Evolutionary conservation across 106 monocot species (phyloP), one percentile per base, ranked within the genome.

Genomic region (Apostasia ramifera): DNA sequence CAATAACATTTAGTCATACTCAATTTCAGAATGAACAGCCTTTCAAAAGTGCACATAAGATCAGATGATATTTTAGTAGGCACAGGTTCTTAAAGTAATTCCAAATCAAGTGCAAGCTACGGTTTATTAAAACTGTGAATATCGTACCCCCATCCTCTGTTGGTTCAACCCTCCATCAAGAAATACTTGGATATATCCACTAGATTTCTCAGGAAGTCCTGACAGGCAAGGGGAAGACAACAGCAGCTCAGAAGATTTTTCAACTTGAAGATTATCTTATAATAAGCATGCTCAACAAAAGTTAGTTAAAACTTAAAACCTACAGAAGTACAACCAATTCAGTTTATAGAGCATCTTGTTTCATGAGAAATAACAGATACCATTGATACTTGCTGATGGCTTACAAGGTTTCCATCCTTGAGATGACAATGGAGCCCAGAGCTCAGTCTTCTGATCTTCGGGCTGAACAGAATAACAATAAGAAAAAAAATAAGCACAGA

Each of bases 91-190:
- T 38, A 8, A 39, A 6, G 38, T 40, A 59, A 40, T 52, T 10
- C 10, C 40, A 59, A 40, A 38, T 59, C 40, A 61, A 61, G 6
- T 61, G 40, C 40, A 40, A 61, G 41, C 12, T 9, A 61, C 59
- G 40, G n/a, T 5, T 54, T 74, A 43, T 66, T 45, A 44, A 14
- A 15, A 11, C 56, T 40, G 49, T 61, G 69, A 81, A 69, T 73
- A 1, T 6, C 64, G 59, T 84, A 95, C 95, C 77, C 86, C 95
- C 95, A 95, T 95, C 70, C 95, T 88, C 71, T 95, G 91, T 68
- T 95, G 94, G 51, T 95, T 95, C 75, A 95, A 73, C 49, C 94
- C 88, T 63, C 94, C 94, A 78, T 95, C 91, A 71, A 95, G 94
- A 81, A 91, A 94, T 15, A 94, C 94, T 77, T 94, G 91, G 68